Evolutionary conservation across 768 basidiomycete genomes (phyloP).

Genomic region (Heimioporus sp.): DNA sequence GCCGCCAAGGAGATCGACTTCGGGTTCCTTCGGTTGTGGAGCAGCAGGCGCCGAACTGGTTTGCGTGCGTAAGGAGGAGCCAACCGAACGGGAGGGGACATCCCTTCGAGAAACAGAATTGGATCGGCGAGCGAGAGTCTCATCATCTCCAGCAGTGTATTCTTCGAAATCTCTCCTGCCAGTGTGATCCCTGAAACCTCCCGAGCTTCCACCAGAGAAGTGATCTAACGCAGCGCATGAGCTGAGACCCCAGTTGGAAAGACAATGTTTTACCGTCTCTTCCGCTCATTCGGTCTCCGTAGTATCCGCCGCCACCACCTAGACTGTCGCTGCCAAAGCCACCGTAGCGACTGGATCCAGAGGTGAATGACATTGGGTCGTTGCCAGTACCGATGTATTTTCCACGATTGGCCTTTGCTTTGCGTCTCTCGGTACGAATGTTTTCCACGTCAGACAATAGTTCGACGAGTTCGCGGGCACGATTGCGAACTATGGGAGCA

Average conservation of each 20-base stretch:
- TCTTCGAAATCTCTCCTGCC: constrained; percentile 76
- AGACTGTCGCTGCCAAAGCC: constrained; percentile 64
- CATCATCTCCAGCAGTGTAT: constrained; percentile 96
- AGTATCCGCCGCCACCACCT: constrained; percentile 38
- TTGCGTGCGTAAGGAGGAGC: constrained; percentile 38
- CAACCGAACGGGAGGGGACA: constrained; percentile 25
- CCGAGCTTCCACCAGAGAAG: constrained; percentile 44
- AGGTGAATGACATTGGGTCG: constrained; percentile 67
- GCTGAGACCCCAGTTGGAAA: neutral
- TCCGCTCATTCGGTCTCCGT: constrained; percentile 41
- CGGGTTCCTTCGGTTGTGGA: constrained; percentile 44
- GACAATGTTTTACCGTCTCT: constrained; percentile 35
- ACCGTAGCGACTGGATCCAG: constrained; percentile 59
- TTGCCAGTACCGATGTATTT: constrained; percentile 90
- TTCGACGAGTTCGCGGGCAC: constrained; percentile 89
- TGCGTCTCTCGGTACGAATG: constrained; percentile 85
- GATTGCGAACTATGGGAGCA: constrained; percentile 77
- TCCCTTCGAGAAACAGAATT: constrained; percentile 37
- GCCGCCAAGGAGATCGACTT: constrained; percentile 74
- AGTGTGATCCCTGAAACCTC: constrained; percentile 59
- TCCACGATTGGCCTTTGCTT: constrained; percentile 86
- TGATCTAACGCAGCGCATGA: constrained; percentile 27
- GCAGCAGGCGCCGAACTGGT: constrained; percentile 27
- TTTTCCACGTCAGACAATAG: constrained; percentile 88
- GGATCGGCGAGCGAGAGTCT: constrained; percentile 43